Base-by-base conservation (phyloP, 225 moss, liverwort and hornwort species). In the Ulota crispa region DNA sequence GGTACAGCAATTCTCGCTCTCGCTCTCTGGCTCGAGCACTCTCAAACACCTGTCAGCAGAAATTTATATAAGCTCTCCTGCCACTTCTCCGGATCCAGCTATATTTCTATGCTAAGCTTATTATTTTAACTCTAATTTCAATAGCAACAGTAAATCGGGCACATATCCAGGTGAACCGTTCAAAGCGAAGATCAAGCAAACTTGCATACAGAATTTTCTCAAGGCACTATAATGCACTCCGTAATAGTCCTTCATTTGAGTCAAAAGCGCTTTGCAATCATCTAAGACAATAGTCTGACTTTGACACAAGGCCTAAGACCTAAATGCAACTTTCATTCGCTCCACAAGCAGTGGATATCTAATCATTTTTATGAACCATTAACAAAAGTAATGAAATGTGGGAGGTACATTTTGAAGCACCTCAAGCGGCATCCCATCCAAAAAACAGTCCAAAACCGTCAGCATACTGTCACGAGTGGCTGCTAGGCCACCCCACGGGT, bases 381-480 rank as follows among this genome's bases (percentile, higher is more conserved):
- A 56, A 84, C 23, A 86, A 42, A 75, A 87, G 85, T 72, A 85
- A 83, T 85, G 83, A 87, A 82, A 83, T 67, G 79, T 34, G 86
- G 90, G 84, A 86, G 91, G 94, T 93, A 92, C 91, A 96, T 92
- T 96, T 89, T 92, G 93, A 85, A 94, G 93, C 93, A 99, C 96
- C 96, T 99, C 96, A 87, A 99, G 96, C 87, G 92, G 96, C 88
- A 93, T 96, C 89, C 92, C 99, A 84, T 99, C 99, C 88, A 99
- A 78, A 85, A 99, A 99, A 82, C 99, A 99, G 89, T 99, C 99
- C 88, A 99, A 79, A 45, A 99, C 94, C 86, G 99, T 99, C 26
- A 96, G 93, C 96, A 96, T 99, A 88, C 96, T 94, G 86, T 96
- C 99, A 45, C 96, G 94, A 81, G 99, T 99, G 77, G 94, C 96